Percentiles rank a stretch among this genome's conserved stretches.
These are phyloP conservation scores for Carex littledalei DNA, from an alignment of 176 grass and related monocot genomes.

Conservation along the genomic window DNA sequence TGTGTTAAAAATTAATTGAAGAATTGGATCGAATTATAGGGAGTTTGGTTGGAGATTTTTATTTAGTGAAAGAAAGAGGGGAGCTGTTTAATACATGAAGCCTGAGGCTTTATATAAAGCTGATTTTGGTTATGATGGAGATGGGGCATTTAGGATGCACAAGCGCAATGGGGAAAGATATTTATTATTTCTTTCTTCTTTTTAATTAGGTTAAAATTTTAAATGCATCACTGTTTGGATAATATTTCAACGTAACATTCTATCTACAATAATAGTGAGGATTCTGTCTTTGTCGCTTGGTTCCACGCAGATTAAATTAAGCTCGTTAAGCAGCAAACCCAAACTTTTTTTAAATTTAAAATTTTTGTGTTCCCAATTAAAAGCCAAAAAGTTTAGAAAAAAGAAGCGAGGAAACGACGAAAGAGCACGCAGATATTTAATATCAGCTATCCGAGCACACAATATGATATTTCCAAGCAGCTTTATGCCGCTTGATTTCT, in stretches of 20 bases:
- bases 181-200: not conserved
- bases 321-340: not conserved
- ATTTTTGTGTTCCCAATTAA: not conserved
- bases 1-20: not conserved
- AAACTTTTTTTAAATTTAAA: not conserved
- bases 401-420: not conserved
- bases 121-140: not conserved
- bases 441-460: not conserved
- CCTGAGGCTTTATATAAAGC: not conserved
- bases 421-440: not conserved
- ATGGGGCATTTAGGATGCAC: not conserved
- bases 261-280: not conserved
- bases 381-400: not conserved
- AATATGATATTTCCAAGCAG: not conserved
- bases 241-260: not conserved
- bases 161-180: not conserved
- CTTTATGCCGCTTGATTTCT: not conserved
- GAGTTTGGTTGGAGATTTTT: not conserved
- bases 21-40: not conserved
- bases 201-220: not conserved
- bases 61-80: conserved; percentile 1
- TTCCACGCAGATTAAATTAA: not conserved
- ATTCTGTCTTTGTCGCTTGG: not conserved
- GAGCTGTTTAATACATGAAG: not conserved
- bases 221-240: not conserved